Base-by-base conservation (phyloP, 164 flowering plant species). In the Buxus sempervirens region DNA sequence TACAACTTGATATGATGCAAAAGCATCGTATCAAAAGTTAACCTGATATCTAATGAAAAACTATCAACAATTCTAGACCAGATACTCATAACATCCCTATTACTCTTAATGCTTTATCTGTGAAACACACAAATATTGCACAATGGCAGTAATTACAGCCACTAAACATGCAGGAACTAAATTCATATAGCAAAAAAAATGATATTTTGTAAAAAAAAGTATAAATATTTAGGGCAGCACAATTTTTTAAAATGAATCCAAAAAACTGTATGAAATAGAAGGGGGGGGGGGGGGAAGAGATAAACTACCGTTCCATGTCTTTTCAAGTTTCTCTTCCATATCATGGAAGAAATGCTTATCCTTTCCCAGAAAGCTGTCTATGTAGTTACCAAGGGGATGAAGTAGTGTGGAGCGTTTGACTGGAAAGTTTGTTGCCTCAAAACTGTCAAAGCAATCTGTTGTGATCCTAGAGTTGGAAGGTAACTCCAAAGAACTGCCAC, bases 241-340 rank as follows among this genome's bases (percentile, higher is more conserved):
- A 16, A 58, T 20, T 21, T 26, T 3, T 58, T 12, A 4, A 27
- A 25, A 58, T 26, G 20, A 25, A n/a, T 13, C 8, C 48, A 65
- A 20, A 36, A 49, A 49, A 60, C 23, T 9, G 26, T 60, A 19
- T 23, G 26, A 67, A 51, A 0, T 14, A 53, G 23, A 56, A 38
- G 26, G 49, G 54, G 54, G 23, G 20, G 21, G 26, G 19, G 60
- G 10, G 54, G 38, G 13, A 45, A 66, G n/a, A 9, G 36, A 25
- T 41, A 45, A 51, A 61, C 28, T 82, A 87, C 96, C 88, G 70
- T 77, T 66, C 80, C 82, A 75, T 38, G 66, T 71, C 63, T 66
- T 66, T 48, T 72, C 69, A 59, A 66, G 53, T 57, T 23, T 57
- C 59, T 73, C 78, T 49, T 63, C 75, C 60, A 27, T 28, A 60